Percentiles rank a stretch among this genome's conserved stretches.
phyloP scores from a whole-genome alignment of 1,284 basidiomycete species.

The Fomitopsis schrenkii region DNA sequence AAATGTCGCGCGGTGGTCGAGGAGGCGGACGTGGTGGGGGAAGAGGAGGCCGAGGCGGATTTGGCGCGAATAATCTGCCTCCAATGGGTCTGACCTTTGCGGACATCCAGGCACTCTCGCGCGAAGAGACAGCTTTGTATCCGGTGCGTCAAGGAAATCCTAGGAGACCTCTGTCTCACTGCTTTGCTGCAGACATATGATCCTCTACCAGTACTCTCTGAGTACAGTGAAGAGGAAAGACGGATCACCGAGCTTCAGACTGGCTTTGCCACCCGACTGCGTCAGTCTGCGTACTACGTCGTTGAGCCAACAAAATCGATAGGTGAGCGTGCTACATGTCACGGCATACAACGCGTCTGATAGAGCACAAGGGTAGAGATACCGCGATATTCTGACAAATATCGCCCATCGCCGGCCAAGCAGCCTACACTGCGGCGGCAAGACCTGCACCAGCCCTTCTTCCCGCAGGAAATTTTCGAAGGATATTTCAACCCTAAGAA shows the following conservation, averaged over 20 bases:
- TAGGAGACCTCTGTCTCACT: slow-evolving; percentile 68
- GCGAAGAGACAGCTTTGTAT: slow-evolving; percentile 72
- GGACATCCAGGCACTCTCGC: slow-evolving; percentile 69
- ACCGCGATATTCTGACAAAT: slow-evolving; percentile 77
- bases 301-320: slow-evolving; percentile 65
- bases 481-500: slow-evolving; percentile 74
- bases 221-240: slow-evolving; percentile 60
- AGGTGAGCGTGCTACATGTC: slow-evolving; percentile 37
- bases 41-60: slow-evolving; percentile 43
- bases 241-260: slow-evolving; percentile 60
- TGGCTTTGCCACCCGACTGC: slow-evolving; percentile 59
- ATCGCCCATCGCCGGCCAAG: slow-evolving; percentile 53
- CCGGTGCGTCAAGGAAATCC: slow-evolving; percentile 63
- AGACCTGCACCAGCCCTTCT: slow-evolving; percentile 70
- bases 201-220: slow-evolving; percentile 57
- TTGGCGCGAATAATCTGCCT: slow-evolving; percentile 40
- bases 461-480: slow-evolving; percentile 72
- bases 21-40: slow-evolving; percentile 38
- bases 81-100: slow-evolving; percentile 78
- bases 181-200: slow-evolving; percentile 50
- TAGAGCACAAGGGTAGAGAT: slow-evolving; percentile 44
- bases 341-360: slow-evolving; percentile 1
- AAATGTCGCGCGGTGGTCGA: slow-evolving; percentile 59
- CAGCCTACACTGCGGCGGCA: slow-evolving; percentile 64
- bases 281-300: slow-evolving; percentile 67